Conservation (phyloP, 2,329 filamentous ascomycete genomes). For the Ceratocystis smalleyi region DNA sequence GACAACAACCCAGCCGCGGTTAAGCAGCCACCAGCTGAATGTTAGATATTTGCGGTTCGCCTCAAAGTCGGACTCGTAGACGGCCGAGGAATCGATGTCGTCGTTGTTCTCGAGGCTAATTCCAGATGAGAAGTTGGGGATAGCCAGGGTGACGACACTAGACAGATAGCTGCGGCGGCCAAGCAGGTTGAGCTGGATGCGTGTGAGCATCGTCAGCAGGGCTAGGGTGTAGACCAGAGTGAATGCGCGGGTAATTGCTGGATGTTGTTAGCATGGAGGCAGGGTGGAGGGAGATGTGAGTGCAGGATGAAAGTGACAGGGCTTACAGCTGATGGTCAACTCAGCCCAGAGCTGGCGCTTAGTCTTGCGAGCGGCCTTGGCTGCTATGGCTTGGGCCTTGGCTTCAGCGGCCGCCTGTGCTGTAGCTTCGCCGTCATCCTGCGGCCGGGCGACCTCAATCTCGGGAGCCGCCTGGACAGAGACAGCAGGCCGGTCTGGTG, state of each 20-base stretch:
- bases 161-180: slow-evolving; percentile 91
- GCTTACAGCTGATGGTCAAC: slow-evolving; percentile 81
- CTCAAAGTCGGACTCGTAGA: slow-evolving; percentile 85
- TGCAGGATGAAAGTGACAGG: neutral
- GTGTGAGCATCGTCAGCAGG: slow-evolving; percentile 77
- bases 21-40: slow-evolving; percentile 95
- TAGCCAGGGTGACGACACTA: slow-evolving; percentile 81
- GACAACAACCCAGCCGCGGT: slow-evolving; percentile 73
- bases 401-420: slow-evolving; percentile 12
- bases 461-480: neutral
- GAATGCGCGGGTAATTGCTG: slow-evolving; percentile 79
- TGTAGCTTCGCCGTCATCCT: slow-evolving; percentile 25
- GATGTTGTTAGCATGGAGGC: slow-evolving; percentile 15
- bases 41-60: slow-evolving; percentile 89
- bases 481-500: neutral
- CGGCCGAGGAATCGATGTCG: slow-evolving; percentile 67
- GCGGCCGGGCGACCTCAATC: slow-evolving; percentile 21
- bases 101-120: slow-evolving; percentile 91
- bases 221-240: slow-evolving; percentile 84
- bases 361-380: slow-evolving; percentile 42
- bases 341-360: slow-evolving; percentile 97
- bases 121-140: slow-evolving; percentile 53
- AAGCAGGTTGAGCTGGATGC: slow-evolving; percentile 92
- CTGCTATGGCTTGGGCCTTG: slow-evolving; percentile 14
- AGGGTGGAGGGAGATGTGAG: neutral